Base-by-base conservation (phyloP, 2,329 filamentous ascomycete genomes). In the Colletotrichum sidae region DNA sequence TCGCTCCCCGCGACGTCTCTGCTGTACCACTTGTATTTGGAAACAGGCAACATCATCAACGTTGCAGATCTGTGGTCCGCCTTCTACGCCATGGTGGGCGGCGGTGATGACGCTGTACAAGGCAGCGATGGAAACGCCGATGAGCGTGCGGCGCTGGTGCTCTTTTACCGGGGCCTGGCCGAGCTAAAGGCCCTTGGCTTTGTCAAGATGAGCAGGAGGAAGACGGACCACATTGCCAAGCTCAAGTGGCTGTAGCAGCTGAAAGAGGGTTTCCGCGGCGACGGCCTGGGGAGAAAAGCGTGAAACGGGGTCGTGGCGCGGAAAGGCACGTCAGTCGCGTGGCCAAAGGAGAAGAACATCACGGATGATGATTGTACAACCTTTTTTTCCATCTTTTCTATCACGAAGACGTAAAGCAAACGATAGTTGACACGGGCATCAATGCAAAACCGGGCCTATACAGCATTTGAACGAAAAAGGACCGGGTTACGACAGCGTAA, bases 151-250 rank as follows among this genome's bases (percentile, higher is more conserved):
- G 85, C 84, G 8, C 83, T 93, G 78, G 88, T 93, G 46, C 80
- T 92, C 64, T 99, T 98, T 78, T 97, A 97, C 77, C 86, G 89
- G 67, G 92, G 88, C 6, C 77, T 98, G 68, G 93, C 95, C 1
- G 96, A 99, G 77, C 78, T 99, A 75, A 91, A 90, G 76, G 87
- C 90, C 58, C 83, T 99, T 72, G 96, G 96, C 8, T 91, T 97
- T 78, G 86, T 98, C 67, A 97, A 96, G 81, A 85, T 86, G 67
- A 98, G 91, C 73, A 92, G 91, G 79, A 97, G 94, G 83, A 97
- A 97, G 83, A 88, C 90, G 33, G 96, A 98, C 75, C 95, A 98
- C 78, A 82, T 98, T 70, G 90, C 93, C 44, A 98, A 97, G 81
- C 84, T 94, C 88, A 94, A 92, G 75, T 96, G 95, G 71, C 80